Conservation (phyloP, 2,329 filamentous ascomycete species). For the Claviceps pazoutovae region DNA sequence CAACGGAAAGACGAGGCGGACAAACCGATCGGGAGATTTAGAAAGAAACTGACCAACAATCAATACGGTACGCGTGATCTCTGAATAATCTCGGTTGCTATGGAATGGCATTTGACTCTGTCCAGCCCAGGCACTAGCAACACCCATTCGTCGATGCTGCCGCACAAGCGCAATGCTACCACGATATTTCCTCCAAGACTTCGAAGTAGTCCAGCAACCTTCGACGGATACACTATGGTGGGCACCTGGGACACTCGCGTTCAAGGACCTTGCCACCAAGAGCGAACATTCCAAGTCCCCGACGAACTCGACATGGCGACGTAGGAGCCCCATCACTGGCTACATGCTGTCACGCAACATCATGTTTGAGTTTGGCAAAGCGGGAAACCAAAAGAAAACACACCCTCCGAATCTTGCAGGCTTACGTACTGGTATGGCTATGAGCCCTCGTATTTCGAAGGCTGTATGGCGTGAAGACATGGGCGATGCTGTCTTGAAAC, state of each 20-base stretch:
- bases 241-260: conserved; percentile 32
- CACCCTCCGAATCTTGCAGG: conserved; percentile 9
- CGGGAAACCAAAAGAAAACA: conserved; percentile 9
- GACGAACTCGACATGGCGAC: background rate
- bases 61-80: conserved; percentile 41
- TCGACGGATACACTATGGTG: conserved; percentile 39
- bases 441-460: conserved; percentile 3
- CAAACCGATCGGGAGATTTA: conserved; percentile 30
- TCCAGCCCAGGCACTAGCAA: conserved; percentile 47
- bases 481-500: conserved; percentile 34
- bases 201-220: conserved; percentile 42
- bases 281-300: background rate
- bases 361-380: conserved; percentile 17
- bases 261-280: conserved; percentile 12
- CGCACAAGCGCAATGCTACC: conserved; percentile 38
- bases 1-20: conserved; percentile 25
- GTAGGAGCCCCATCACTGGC: conserved; percentile 10
- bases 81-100: too few species aligned
- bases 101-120: conserved; percentile 7
- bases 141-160: conserved; percentile 42
- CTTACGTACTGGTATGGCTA: conserved; percentile 16
- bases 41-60: conserved; percentile 45
- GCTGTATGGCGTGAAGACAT: conserved; percentile 36
- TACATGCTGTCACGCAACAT: conserved; percentile 18
- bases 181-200: conserved; percentile 47